phyloP scores from a whole-genome alignment of 1,284 basidiomycete genomes.

The Leucoagaricus sp. region DNA sequence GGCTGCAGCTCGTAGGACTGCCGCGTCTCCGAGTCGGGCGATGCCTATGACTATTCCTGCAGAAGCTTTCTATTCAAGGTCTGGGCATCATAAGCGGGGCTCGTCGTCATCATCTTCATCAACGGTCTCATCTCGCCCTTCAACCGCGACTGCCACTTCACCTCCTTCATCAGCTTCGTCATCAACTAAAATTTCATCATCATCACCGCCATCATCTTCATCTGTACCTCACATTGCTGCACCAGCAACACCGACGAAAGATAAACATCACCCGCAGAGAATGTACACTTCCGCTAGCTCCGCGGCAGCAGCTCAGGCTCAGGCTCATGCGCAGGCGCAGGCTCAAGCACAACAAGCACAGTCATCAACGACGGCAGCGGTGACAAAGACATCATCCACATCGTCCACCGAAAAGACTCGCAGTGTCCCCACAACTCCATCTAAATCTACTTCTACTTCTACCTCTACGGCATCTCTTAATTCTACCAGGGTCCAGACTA shows the following conservation, averaged over 20 bases:
- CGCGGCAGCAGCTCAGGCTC: slow-evolving; percentile 10
- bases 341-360: too few species aligned
- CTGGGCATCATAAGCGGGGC: not conserved
- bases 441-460: not conserved
- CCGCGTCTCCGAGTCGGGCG: slow-evolving; percentile 3
- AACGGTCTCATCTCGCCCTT: not conserved
- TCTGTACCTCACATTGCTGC: too few species aligned
- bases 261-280: not conserved
- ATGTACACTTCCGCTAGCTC: slow-evolving; percentile 13
- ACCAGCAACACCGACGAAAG: not conserved
- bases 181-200: not conserved
- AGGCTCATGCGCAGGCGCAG: not conserved
- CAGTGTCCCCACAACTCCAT: not conserved
- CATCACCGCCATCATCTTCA: not conserved
- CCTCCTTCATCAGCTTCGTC: not conserved
- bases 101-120: not conserved
- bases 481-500: slow-evolving; percentile 9
- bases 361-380: not conserved
- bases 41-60: slow-evolving; percentile 15
- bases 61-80: slow-evolving; percentile 13
- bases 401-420: slow-evolving; percentile 5
- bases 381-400: not conserved
- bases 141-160: not conserved
- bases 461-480: slow-evolving; percentile 14
- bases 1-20: slow-evolving; percentile 16